Conservation (phyloP, 148 eudicot genomes). For the Suaeda aralocaspica region DNA sequence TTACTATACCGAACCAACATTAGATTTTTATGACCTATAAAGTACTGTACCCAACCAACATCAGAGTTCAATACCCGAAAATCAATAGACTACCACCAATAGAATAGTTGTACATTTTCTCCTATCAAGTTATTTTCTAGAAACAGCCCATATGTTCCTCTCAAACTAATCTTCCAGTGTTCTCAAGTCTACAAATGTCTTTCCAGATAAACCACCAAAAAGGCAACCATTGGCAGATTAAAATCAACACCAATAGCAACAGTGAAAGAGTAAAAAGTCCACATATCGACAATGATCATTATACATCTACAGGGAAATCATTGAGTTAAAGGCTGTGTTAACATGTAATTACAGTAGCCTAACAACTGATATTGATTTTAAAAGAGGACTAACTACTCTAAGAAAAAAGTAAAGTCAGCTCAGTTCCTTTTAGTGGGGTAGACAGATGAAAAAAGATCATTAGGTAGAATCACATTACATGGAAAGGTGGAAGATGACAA, state of each 20-base stretch:
- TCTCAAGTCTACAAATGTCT: not conserved
- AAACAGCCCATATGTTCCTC: not conserved
- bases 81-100: not conserved
- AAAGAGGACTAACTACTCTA: not conserved
- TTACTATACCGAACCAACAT: not conserved
- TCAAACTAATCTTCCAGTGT: not conserved
- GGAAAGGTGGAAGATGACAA: not conserved
- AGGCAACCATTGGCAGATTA: not conserved
- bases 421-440: not conserved
- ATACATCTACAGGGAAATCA: not conserved
- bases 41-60: not conserved
- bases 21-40: too few species aligned
- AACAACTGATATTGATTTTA: not conserved
- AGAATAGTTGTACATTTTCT: not conserved
- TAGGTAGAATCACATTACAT: not conserved
- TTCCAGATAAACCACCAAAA: not conserved
- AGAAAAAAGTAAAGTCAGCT: not conserved
- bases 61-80: not conserved
- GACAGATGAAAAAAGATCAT: not conserved
- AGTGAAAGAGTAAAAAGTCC: not conserved
- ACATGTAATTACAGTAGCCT: not conserved
- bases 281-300: not conserved
- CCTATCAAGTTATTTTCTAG: not conserved
- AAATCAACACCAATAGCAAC: not conserved
- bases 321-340: not conserved